Evolutionary conservation across 257 asterid genomes (phyloP).

Genomic region (Ilex asprella): DNA sequence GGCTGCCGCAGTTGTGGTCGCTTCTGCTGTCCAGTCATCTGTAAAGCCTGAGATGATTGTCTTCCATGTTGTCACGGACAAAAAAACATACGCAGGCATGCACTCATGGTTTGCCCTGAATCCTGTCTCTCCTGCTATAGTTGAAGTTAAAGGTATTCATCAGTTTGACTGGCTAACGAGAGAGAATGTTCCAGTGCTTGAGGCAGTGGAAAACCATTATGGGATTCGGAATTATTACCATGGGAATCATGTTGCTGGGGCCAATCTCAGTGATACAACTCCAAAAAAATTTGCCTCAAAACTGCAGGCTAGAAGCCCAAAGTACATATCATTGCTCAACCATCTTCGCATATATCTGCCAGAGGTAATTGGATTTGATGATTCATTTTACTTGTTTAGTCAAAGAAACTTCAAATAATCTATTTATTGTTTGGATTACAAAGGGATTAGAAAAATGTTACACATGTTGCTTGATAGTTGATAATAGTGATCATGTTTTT

Average conservation of each 20-base stretch:
- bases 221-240: slow-evolving; percentile 82
- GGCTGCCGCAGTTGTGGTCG: slow-evolving; percentile 93
- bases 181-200: slow-evolving; percentile 97
- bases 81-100: slow-evolving; percentile 98
- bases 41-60: slow-evolving; percentile 68
- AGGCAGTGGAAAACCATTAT: slow-evolving; percentile 82
- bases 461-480: too few species aligned
- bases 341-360: slow-evolving; percentile 97
- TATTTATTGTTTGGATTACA: too few species aligned
- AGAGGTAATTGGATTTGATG: slow-evolving; percentile 49
- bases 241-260: slow-evolving; percentile 79
- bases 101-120: slow-evolving; percentile 97
- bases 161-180: slow-evolving; percentile 97
- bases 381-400: not conserved
- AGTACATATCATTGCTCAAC: slow-evolving; percentile 86
- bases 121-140: slow-evolving; percentile 70
- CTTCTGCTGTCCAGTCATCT: slow-evolving; percentile 80
- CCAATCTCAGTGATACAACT: slow-evolving; percentile 73
- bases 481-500: too few species aligned
- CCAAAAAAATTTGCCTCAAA: slow-evolving; percentile 81
- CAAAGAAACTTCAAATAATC: too few species aligned
- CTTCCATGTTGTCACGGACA: slow-evolving; percentile 96
- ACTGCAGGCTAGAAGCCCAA: slow-evolving; percentile 92
- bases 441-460: too few species aligned
- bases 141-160: slow-evolving; percentile 94